A percentile compares a stretch with the other conserved stretches of the same genome.
These are phyloP conservation scores for Candida ficus DNA, from an alignment of 805 yeast genomes.

Conservation along the genomic window DNA sequence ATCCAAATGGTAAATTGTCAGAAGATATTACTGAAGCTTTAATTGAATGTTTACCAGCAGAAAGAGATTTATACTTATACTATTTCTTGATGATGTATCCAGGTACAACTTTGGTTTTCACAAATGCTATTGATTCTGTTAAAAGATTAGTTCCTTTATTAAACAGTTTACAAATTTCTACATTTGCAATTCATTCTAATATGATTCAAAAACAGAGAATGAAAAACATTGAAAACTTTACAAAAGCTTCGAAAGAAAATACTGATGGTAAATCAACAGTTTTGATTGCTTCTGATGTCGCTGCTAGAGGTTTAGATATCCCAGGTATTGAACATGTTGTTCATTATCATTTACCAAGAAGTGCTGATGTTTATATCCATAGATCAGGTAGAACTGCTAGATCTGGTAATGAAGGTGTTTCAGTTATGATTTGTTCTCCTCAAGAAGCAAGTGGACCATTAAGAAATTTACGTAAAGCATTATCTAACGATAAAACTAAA, in stretches of 20 bases:
- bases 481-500: slow-evolving; percentile 33
- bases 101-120: slow-evolving; percentile 85
- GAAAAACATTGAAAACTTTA: slow-evolving; percentile 78
- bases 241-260: slow-evolving; percentile 38
- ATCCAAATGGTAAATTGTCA: slow-evolving; percentile 79
- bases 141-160: slow-evolving; percentile 77
- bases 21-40: slow-evolving; percentile 74
- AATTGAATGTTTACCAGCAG: slow-evolving; percentile 86
- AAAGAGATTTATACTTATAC: slow-evolving; percentile 85
- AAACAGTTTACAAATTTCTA: slow-evolving; percentile 59
- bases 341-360: slow-evolving; percentile 90
- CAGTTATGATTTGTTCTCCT: slow-evolving; percentile 88
- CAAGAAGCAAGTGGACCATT: slow-evolving; percentile 90
- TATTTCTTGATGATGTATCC: slow-evolving; percentile 83
- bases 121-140: slow-evolving; percentile 93
- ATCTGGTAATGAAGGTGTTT: slow-evolving; percentile 91
- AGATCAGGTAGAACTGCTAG: slow-evolving; percentile 99
- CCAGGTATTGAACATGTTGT: slow-evolving; percentile 88
- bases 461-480: slow-evolving; percentile 60
- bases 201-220: slow-evolving; percentile 94
- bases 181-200: slow-evolving; percentile 81
- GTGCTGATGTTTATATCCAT: slow-evolving; percentile 93
- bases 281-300: slow-evolving; percentile 92
- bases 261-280: slow-evolving; percentile 49
- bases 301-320: slow-evolving; percentile 96